These are phyloP conservation scores for Bimuria novae-zelandiae DNA, from an alignment of 2,329 filamentous ascomycete genomes.

Conservation along the genomic window DNA sequence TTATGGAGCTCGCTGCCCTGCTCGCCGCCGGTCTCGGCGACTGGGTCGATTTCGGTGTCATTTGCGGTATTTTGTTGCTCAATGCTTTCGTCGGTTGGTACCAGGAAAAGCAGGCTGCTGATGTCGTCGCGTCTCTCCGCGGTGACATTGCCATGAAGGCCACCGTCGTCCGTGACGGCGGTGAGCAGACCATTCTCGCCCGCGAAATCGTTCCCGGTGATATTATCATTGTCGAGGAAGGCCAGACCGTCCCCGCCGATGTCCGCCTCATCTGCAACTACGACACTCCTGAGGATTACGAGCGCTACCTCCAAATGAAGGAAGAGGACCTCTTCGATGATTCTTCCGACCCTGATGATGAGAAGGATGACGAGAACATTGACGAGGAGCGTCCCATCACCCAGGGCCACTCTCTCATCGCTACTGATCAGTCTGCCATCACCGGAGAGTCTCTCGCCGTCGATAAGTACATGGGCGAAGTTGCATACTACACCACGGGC, in stretches of 20 bases:
- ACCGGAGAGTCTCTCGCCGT: conserved; percentile 80
- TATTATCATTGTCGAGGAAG: conserved; percentile 76
- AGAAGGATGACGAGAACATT: conserved; percentile 64
- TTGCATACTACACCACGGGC: conserved; percentile 77
- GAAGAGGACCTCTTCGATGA: conserved; percentile 58
- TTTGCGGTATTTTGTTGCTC: conserved; percentile 73
- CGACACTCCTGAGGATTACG: conserved; percentile 68
- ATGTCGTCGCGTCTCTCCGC: conserved; percentile 74
- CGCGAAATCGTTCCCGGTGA: conserved; percentile 77
- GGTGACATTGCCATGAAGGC: conserved; percentile 80
- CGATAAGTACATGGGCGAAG: conserved; percentile 77
- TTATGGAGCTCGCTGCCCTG: conserved; percentile 77
- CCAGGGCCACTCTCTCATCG: conserved; percentile 69
- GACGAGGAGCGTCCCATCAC: conserved; percentile 59
- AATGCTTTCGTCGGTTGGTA: conserved; percentile 81
- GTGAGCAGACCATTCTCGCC: conserved; percentile 70
- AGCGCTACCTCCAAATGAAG: conserved; percentile 67
- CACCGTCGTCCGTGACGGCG: conserved; percentile 68
- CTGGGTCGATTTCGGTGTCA: conserved; percentile 79
- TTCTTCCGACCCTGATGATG: conserved; percentile 63
- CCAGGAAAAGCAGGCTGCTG: conserved; percentile 79
- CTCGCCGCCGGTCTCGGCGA: conserved; percentile 74
- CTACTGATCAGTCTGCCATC: conserved; percentile 79
- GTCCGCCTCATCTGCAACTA: conserved; percentile 75
- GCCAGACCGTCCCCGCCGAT: conserved; percentile 71